Percentiles rank a stretch among this genome's conserved stretches.
Evolutionary conservation across 2,329 filamentous ascomycete species (phyloP).

Genomic region (Cercospora sesami): DNA sequence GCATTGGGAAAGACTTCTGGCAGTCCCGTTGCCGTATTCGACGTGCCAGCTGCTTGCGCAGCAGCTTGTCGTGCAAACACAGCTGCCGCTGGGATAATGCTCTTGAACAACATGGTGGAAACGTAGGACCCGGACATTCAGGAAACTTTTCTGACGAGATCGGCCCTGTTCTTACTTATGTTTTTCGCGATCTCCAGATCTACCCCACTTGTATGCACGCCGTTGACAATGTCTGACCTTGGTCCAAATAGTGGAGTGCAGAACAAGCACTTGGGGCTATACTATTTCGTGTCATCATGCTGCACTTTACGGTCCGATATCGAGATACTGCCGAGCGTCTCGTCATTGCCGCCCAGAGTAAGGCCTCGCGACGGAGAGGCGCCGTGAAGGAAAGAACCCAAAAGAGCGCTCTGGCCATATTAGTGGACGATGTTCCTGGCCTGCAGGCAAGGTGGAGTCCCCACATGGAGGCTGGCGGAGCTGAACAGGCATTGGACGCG

Average conservation of each 20-base stretch:
- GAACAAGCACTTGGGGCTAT: conserved; percentile 5
- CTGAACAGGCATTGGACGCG: conserved; percentile 1
- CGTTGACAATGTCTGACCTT: conserved; percentile 16
- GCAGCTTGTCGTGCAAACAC: conserved; percentile 19
- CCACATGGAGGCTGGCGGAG: conserved; percentile 12
- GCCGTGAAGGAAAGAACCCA: neutral
- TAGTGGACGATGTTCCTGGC: neutral
- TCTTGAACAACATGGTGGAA: conserved; percentile 12
- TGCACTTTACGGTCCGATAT: conserved; percentile 16
- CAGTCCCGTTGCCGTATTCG: conserved; percentile 8
- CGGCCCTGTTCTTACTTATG: conserved; percentile 5
- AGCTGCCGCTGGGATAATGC: conserved; percentile 44
- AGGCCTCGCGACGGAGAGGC: neutral
- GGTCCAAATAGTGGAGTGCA: conserved; percentile 5
- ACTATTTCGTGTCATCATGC: conserved; percentile 12
- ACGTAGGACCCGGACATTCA: neutral
- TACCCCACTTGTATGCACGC: conserved; percentile 14
- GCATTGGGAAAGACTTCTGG: conserved; percentile 15
- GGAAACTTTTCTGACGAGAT: neutral
- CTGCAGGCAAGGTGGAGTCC: conserved; percentile 14
- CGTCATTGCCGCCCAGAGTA: conserved; percentile 1
- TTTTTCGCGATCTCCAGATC: conserved; percentile 12
- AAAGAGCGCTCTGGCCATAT: conserved; percentile 5
- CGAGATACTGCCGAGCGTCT: neutral
- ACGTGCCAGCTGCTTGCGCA: conserved; percentile 20